Conservation (phyloP, 352 stramenopile species). For the Globisporangium cederbergense region DNA sequence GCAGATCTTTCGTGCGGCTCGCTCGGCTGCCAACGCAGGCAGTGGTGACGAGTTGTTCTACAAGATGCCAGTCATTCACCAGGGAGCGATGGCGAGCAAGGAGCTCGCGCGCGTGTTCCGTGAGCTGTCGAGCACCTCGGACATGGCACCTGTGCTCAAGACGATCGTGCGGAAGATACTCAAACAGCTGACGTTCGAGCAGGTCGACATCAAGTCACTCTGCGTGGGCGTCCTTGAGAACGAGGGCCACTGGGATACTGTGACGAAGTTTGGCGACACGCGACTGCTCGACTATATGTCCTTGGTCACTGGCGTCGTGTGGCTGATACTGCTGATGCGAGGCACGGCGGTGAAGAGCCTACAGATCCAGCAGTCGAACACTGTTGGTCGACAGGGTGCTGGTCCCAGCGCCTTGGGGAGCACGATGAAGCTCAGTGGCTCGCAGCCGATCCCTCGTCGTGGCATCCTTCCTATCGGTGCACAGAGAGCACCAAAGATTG, state of each 20-base stretch:
- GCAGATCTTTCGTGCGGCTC: constrained; percentile 77
- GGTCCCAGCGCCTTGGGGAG: constrained; percentile 29
- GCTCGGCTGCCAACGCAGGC: constrained; percentile 21
- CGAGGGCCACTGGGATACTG: constrained; percentile 64
- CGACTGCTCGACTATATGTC: constrained; percentile 77
- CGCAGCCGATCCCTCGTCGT: constrained; percentile 57
- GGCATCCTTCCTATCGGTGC: constrained; percentile 25
- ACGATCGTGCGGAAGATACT: constrained; percentile 83
- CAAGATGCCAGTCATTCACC: constrained; percentile 42
- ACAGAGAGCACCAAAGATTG: constrained; percentile 22
- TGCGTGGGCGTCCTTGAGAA: constrained; percentile 78
- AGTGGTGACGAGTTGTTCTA: constrained; percentile 64
- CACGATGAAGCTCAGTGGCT: constrained; percentile 46
- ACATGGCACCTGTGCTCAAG: constrained; percentile 81
- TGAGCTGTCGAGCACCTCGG: constrained; percentile 65
- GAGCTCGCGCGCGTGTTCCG: constrained; percentile 78
- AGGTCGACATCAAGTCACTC: constrained; percentile 77
- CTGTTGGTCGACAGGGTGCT: constrained; percentile 28
- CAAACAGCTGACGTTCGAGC: constrained; percentile 78
- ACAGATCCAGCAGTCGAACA: constrained; percentile 79
- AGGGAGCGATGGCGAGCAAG: constrained; percentile 58
- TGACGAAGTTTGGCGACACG: constrained; percentile 55
- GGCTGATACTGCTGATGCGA: constrained; percentile 73
- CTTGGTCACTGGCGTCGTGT: constrained; percentile 71
- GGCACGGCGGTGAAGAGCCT: constrained; percentile 80